phyloP scores from a whole-genome alignment of 352 stramenopile species.

The Thalassiosira hispida region DNA sequence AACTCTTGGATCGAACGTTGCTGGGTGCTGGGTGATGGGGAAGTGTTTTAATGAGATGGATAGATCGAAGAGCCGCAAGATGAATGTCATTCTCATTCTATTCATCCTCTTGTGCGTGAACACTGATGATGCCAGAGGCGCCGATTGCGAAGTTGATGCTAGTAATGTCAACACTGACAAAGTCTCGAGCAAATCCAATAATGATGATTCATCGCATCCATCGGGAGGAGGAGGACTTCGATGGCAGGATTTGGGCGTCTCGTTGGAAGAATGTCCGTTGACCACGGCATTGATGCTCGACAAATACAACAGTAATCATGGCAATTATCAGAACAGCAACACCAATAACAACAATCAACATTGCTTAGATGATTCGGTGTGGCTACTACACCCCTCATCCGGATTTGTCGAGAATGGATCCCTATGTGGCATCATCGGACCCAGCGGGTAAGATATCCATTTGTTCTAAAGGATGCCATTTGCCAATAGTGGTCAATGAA shows the following conservation, averaged over 20 bases:
- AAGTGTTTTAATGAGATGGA: too few relatives aligned
- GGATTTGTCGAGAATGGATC: constrained; percentile 67
- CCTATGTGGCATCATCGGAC: constrained; percentile 73
- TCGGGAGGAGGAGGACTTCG: constrained; percentile 24
- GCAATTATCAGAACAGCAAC: background rate
- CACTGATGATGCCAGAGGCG: background rate
- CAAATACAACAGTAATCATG: constrained; percentile 19
- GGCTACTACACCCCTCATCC: constrained; percentile 60
- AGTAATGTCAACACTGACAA: background rate
- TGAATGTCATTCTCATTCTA: background rate
- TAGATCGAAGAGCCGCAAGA: too few relatives aligned
- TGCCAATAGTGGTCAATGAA: background rate
- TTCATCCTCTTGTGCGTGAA: background rate
- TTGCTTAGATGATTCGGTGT: constrained; percentile 44
- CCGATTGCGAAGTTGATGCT: background rate
- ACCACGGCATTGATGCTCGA: background rate
- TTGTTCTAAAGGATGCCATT: background rate
- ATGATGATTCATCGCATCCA: background rate
- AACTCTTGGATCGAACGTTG: too few relatives aligned
- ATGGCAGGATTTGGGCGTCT: constrained; percentile 49
- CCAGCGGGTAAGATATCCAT: background rate
- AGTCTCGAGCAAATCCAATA: background rate
- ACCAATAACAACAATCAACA: background rate
- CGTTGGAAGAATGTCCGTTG: constrained; percentile 22
- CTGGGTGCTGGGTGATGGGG: too few relatives aligned